Percentiles rank a stretch among this genome's conserved stretches.
These are phyloP conservation scores for Phoma sp. DNA, from an alignment of 2,329 filamentous ascomycete genomes.

Conservation along the genomic window DNA sequence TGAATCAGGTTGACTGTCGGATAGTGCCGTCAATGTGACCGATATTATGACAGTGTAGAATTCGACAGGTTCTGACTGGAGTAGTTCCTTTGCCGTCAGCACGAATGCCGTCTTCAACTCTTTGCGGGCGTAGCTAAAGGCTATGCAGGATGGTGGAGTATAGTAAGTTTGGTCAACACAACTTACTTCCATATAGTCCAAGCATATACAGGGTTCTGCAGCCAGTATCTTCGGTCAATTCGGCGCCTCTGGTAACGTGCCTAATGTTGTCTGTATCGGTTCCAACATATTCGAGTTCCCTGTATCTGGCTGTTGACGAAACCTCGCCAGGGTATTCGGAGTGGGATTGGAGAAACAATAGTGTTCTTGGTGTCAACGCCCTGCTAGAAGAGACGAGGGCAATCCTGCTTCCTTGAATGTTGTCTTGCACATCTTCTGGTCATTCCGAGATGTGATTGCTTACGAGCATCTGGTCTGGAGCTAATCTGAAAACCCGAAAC, in stretches of 20 bases:
- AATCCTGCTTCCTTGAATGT: no score
- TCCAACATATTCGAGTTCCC: no score
- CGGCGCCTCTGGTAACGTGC: constrained; percentile 27
- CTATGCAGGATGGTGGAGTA: constrained; percentile 23
- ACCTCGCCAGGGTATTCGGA: no score
- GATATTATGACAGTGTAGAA: constrained; percentile 42
- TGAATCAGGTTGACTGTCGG: constrained; percentile 46
- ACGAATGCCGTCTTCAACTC: constrained; percentile 44
- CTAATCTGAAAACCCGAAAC: no score
- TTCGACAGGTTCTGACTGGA: constrained; percentile 43
- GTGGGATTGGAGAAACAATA: no score
- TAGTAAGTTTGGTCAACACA: constrained; percentile 12
- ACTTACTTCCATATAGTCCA: not conserved
- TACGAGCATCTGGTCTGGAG: no score
- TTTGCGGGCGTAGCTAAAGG: constrained; percentile 25
- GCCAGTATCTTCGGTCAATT: constrained; percentile 36
- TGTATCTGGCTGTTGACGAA: no score
- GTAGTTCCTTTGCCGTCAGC: constrained; percentile 46
- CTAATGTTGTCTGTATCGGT: not conserved
- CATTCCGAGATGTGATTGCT: no score
- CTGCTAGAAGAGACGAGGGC: no score
- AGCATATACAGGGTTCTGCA: constrained; percentile 25
- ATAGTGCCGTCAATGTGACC: constrained; percentile 51
- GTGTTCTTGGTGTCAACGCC: no score
- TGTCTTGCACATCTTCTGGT: no score